phyloP scores from a whole-genome alignment of 495 filamentous ascomycete species.

The Xylaria bambusicola region DNA sequence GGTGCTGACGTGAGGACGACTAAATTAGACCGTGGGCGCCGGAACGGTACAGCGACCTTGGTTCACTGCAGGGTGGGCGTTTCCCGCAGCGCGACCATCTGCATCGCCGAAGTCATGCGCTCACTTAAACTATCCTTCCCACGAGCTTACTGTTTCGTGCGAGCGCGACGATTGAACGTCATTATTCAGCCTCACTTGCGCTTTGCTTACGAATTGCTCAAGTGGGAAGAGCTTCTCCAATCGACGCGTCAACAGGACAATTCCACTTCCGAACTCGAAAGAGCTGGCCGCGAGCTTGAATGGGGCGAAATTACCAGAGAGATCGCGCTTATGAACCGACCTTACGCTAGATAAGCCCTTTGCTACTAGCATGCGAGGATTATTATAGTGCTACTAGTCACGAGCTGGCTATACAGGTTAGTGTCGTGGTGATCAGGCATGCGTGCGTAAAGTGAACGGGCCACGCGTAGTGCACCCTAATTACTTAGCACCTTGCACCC shows the following conservation, averaged over 20 bases:
- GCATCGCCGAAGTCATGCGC: constrained; percentile 97
- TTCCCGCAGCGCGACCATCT: constrained; percentile 92
- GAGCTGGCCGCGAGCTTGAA: constrained; percentile 74
- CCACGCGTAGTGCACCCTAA: no score
- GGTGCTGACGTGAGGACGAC: constrained; percentile 13
- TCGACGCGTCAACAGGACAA: constrained; percentile 43
- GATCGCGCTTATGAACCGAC: constrained; percentile 93
- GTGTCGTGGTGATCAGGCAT: no score
- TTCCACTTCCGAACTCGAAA: constrained; percentile 7
- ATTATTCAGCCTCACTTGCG: constrained; percentile 65
- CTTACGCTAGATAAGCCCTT: constrained; percentile 61
- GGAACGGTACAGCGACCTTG: constrained; percentile 77
- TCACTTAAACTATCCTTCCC: constrained; percentile 78
- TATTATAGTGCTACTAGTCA: no score
- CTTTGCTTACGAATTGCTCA: constrained; percentile 74
- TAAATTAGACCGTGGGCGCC: constrained; percentile 68
- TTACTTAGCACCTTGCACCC: no score
- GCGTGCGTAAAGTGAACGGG: no score
- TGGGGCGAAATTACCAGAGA: constrained; percentile 88
- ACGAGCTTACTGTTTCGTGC: constrained; percentile 93
- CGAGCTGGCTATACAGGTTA: no score
- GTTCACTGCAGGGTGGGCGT: constrained; percentile 98
- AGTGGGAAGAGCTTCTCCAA: constrained; percentile 81
- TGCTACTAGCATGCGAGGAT: no score
- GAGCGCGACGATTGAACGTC: constrained; percentile 77